Percentiles rank a stretch among this genome's conserved stretches.
Conservation (phyloP, 164 flowering plant species). For the Umbellularia californica region DNA sequence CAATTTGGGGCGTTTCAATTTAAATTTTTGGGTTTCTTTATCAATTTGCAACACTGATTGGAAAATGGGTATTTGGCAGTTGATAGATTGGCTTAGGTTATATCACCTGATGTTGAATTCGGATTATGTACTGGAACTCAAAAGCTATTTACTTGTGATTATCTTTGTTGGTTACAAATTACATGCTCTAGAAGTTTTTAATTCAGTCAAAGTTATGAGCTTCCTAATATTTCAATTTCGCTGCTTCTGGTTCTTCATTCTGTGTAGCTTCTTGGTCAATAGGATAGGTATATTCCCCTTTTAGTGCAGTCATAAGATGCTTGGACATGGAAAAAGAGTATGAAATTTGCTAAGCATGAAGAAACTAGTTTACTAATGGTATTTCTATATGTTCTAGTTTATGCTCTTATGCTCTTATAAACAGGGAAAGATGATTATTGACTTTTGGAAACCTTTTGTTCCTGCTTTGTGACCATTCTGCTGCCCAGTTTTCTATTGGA, state of each 20-base stretch:
- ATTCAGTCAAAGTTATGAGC: background rate
- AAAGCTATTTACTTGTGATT: background rate
- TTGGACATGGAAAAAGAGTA: background rate
- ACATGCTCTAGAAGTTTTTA: background rate
- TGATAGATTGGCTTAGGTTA: background rate
- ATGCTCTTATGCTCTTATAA: background rate
- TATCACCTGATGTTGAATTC: background rate
- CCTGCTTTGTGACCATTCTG: too few relatives aligned
- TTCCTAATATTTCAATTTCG: background rate
- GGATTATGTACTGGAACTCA: background rate
- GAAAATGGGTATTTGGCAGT: background rate
- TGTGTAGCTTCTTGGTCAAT: background rate
- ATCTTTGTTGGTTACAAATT: background rate
- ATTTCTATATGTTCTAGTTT: background rate
- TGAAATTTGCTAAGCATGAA: background rate
- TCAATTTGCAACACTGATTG: too few relatives aligned
- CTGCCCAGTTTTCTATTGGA: too few relatives aligned
- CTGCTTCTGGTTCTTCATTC: background rate
- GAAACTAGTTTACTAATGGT: background rate
- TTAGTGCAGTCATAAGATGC: background rate
- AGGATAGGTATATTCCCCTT: background rate
- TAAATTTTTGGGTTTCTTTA: too few relatives aligned
- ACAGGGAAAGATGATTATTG: background rate
- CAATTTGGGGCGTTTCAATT: too few relatives aligned
- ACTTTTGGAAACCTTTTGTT: too few relatives aligned